Conservation (phyloP, 2,329 filamentous ascomycete genomes). For the Cordyceps tenuipes region DNA sequence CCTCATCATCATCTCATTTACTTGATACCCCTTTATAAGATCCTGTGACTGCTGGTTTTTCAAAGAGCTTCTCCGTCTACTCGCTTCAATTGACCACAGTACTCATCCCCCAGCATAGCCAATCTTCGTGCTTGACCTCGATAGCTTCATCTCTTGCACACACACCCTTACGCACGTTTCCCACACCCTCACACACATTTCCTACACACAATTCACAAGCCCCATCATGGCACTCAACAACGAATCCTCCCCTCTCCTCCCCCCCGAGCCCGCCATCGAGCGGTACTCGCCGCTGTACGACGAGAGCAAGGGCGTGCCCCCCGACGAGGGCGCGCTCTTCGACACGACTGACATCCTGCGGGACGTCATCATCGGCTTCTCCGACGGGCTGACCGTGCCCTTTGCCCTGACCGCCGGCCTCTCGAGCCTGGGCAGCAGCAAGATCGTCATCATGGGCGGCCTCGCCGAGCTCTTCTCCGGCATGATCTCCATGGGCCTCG, state of each 20-base stretch:
- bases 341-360: constrained; percentile 40
- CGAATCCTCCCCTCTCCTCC: constrained; percentile 27
- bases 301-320: constrained; percentile 16
- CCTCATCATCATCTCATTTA: background rate
- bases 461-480: constrained; percentile 69
- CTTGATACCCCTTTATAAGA: background rate
- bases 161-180: background rate
- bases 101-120: background rate
- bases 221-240: constrained; percentile 20
- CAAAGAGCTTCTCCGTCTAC: background rate
- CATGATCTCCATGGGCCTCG: constrained; percentile 69
- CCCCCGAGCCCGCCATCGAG: constrained; percentile 24
- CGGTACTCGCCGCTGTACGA: constrained; percentile 18
- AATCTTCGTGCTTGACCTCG: background rate
- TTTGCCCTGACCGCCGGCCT: constrained; percentile 72
- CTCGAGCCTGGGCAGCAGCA: constrained; percentile 54
- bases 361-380: constrained; percentile 67
- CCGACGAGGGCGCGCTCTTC: constrained; percentile 20
- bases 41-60: background rate
- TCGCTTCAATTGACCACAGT: background rate
- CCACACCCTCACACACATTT: background rate
- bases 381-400: constrained; percentile 71
- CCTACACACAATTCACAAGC: background rate
- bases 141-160: background rate
- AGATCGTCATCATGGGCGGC: constrained; percentile 62